These are phyloP conservation scores for Gryganskiella cystojenkinii DNA, from an alignment of 192 early-diverging fungal genomes.

Conservation along the genomic window DNA sequence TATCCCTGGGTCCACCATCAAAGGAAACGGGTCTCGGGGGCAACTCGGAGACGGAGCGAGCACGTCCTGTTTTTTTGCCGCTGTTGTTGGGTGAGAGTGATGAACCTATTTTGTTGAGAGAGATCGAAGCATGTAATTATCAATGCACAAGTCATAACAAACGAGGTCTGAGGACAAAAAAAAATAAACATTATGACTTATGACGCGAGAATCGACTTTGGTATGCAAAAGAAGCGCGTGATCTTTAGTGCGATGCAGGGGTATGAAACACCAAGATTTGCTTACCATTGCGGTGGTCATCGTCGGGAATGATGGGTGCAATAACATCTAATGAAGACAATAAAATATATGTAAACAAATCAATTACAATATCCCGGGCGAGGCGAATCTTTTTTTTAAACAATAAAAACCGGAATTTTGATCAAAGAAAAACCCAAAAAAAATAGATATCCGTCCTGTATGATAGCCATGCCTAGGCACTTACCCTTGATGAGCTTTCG, in stretches of 20 bases:
- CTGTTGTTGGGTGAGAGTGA: constrained; percentile 8
- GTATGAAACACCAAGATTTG: no score
- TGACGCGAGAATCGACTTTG: no score
- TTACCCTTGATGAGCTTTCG: constrained; percentile 36
- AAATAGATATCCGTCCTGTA: no score
- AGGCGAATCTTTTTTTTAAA: no score
- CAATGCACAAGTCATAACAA: not conserved
- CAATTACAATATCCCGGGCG: no score
- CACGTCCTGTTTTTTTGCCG: constrained; percentile 20
- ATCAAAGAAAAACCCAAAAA: no score
- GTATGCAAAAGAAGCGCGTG: no score
- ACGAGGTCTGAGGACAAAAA: not conserved
- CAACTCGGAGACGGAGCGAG: constrained; percentile 38
- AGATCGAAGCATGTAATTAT: not conserved
- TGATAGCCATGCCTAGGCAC: no score
- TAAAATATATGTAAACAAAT: not conserved
- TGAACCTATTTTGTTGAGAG: constrained; percentile 17
- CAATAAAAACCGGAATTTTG: no score
- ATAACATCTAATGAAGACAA: constrained; percentile 22
- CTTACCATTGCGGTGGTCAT: constrained; percentile 28
- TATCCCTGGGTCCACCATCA: constrained; percentile 13
- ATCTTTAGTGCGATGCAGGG: not conserved
- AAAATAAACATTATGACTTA: constrained; percentile 1
- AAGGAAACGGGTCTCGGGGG: constrained; percentile 45
- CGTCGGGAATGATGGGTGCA: constrained; percentile 26